Conservation (phyloP, 768 basidiomycete genomes). For the Tulasnella sp. region DNA sequence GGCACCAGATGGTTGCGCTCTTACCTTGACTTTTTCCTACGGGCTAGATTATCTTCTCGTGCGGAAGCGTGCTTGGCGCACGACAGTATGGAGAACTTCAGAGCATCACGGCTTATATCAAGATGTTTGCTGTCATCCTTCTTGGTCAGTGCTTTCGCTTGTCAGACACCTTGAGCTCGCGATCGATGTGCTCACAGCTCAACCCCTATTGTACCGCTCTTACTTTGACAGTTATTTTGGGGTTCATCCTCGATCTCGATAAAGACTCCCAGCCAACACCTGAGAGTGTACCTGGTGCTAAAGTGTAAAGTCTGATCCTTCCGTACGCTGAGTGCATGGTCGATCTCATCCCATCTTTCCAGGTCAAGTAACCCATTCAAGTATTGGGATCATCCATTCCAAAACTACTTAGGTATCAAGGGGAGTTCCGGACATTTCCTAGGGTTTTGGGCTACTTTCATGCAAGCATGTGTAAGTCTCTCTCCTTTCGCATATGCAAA, state of each 20-base stretch:
- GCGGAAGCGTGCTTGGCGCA: constrained; percentile 1
- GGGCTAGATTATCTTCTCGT: not conserved
- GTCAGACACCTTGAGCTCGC: not conserved
- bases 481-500: not conserved
- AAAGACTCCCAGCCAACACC: not conserved
- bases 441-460: not conserved
- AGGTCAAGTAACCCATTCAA: not conserved
- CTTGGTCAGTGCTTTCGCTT: constrained; percentile 7
- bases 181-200: too few relatives aligned
- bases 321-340: not conserved
- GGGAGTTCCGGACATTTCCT: not conserved
- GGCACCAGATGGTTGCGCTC: too few relatives aligned
- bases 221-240: not conserved
- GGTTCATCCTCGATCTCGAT: not conserved
- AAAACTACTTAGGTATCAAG: not conserved
- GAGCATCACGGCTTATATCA: constrained; percentile 2
- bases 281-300: too few relatives aligned
- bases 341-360: not conserved
- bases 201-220: too few relatives aligned
- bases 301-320: not conserved
- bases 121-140: not conserved
- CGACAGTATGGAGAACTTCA: constrained; percentile 3
- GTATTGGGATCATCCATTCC: not conserved
- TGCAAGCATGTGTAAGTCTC: constrained; percentile 1
- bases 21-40: not conserved